Percentiles rank a stretch among this genome's conserved stretches.
phyloP scores from a whole-genome alignment of 1,139 yeast species.

The Taphrina betulina region DNA sequence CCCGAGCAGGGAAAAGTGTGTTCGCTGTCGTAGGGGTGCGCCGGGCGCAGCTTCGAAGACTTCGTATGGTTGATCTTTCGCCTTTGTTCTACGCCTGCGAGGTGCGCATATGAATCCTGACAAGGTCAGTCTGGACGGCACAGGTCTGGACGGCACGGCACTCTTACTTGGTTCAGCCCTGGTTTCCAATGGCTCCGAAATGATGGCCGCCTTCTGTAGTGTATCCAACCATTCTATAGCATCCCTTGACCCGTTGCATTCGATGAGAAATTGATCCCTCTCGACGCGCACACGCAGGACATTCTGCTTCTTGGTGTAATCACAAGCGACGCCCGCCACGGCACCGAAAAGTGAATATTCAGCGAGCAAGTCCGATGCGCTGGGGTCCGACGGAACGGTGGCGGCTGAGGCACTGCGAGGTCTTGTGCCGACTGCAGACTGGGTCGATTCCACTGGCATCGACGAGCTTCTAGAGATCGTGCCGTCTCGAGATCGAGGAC shows the following conservation, averaged over 20 bases:
- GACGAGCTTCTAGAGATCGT: neutral
- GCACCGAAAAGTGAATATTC: constrained; percentile 27
- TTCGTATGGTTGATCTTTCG: constrained; percentile 19
- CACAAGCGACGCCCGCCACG: constrained; percentile 59
- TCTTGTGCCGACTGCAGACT: neutral
- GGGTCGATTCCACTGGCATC: neutral
- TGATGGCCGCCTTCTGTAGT: constrained; percentile 47
- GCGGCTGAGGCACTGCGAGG: neutral
- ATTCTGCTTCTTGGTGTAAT: constrained; percentile 60
- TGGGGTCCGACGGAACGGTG: neutral
- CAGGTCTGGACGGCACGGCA: no score
- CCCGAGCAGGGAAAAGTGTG: neutral
- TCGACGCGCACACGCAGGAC: constrained; percentile 65
- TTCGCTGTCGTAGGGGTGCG: constrained; percentile 12
- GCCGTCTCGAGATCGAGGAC: neutral
- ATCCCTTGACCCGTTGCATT: constrained; percentile 52
- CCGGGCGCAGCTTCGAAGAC: constrained; percentile 22
- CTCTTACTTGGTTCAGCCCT: constrained; percentile 10
- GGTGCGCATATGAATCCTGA: constrained; percentile 22
- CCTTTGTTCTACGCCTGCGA: constrained; percentile 9
- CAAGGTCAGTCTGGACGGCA: no score
- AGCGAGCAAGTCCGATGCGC: neutral
- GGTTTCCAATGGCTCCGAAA: constrained; percentile 40
- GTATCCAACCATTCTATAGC: constrained; percentile 63
- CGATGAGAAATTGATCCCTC: constrained; percentile 63